Base-by-base conservation (phyloP, 768 basidiomycete genomes). In the Phallus indusiatus region DNA sequence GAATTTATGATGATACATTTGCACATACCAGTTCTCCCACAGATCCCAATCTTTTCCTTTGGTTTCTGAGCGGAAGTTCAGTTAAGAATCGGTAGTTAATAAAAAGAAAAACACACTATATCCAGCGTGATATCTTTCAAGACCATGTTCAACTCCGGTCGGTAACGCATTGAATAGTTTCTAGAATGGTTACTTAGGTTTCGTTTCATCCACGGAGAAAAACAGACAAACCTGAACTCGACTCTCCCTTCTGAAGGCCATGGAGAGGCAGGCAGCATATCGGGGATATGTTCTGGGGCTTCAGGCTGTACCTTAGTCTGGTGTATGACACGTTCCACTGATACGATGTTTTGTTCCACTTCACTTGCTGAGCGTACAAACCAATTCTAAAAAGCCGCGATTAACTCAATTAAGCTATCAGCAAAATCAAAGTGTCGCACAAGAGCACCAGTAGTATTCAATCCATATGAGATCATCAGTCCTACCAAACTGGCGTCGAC, bases 401-500 rank as follows among this genome's bases (percentile, higher is more conserved):
- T 33, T 36, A 18, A 57, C 28, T n/a, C 34, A 10, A 9, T 16
- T 18, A 37, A 36, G 10, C 47, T 22, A 12, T 22, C n/a, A 36
- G 52, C 12, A 28, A 7, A 54, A 49, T 18, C 20, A 48, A 48
- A 21, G 16, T 28, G 24, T 71, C 82, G 65, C 62, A 90, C 89
- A 74, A 94, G 67, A 7, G 86, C 81, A n/a, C 85, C 83, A 0
- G 90, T 92, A 11, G 89, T 86, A 65, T 81, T 90, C 64, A 94
- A 70, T 1, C 89, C 89, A 68, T 94, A 94, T 0, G 86, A 86
- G 62, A 94, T 71, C 21, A 94, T 85, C 61, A 94, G 75, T 7
- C 93, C 93, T 24, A 94, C 91, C 20, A 94, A 74, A 0, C 90
- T 92, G 3, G 91, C 89, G 72, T 94, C 89, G 10, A 96, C 85